These are phyloP conservation scores for Akanthomyces lecanii DNA, from an alignment of 2,329 filamentous ascomycete genomes.

Conservation along the genomic window DNA sequence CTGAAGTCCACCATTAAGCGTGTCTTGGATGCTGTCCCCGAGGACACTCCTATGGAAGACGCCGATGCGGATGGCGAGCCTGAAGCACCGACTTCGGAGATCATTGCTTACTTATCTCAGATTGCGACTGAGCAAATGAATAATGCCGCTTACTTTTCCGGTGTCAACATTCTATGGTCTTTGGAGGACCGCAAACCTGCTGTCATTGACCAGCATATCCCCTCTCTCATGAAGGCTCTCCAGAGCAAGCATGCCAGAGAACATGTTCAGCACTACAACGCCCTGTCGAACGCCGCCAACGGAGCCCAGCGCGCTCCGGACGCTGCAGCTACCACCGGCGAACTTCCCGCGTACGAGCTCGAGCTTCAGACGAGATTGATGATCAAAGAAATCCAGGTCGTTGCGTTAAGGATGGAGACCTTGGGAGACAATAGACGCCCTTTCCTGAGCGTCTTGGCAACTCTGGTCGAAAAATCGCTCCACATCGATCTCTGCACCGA, in stretches of 20 bases:
- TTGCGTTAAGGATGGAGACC: conserved; percentile 86
- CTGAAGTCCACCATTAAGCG: conserved; percentile 73
- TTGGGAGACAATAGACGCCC: conserved; percentile 87
- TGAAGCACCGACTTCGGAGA: conserved; percentile 79
- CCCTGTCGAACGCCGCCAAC: conserved; percentile 48
- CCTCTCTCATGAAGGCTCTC: conserved; percentile 85
- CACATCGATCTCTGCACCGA: conserved; percentile 85
- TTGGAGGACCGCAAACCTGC: conserved; percentile 78
- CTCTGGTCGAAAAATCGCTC: conserved; percentile 90
- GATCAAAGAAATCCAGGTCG: conserved; percentile 91
- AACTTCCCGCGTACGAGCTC: conserved; percentile 70
- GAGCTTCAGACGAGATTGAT: conserved; percentile 89
- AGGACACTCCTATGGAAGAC: conserved; percentile 66
- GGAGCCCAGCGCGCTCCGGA: conserved; percentile 45
- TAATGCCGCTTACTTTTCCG: conserved; percentile 74
- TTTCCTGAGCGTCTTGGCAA: conserved; percentile 91
- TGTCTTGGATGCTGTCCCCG: conserved; percentile 83
- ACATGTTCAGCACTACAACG: conserved; percentile 74
- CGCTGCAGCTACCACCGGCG: conserved; percentile 47
- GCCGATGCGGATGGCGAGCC: conserved; percentile 80
- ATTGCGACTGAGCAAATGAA: conserved; percentile 85
- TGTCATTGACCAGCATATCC: conserved; percentile 85
- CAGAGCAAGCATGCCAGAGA: conserved; percentile 90
- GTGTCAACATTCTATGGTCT: conserved; percentile 91
- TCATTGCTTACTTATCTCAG: conserved; percentile 78